These are phyloP conservation scores for Amphibolis antarctica DNA, from an alignment of 106 monocot species.

Conservation along the genomic window DNA sequence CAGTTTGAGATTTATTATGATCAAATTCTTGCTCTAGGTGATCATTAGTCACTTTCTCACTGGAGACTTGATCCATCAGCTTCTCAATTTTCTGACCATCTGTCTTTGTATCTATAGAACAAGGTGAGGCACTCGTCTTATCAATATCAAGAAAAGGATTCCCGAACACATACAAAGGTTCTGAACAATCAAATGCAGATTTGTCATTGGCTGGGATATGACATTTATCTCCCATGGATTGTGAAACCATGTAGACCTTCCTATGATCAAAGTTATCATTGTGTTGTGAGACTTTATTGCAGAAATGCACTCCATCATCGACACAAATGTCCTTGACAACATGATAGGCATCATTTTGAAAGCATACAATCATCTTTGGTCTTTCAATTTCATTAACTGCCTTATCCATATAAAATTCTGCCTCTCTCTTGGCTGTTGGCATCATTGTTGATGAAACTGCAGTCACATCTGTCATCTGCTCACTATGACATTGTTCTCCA, in stretches of 20 bases:
- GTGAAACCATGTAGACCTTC: not conserved
- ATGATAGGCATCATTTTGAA: constrained; percentile 17
- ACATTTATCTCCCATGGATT: not conserved
- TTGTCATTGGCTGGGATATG: not conserved
- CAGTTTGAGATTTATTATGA: not conserved
- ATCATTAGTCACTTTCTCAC: not conserved
- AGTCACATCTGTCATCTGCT: constrained; percentile 1
- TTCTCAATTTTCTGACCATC: not conserved
- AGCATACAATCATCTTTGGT: constrained; percentile 26
- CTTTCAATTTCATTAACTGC: constrained; percentile 27
- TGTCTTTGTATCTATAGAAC: not conserved
- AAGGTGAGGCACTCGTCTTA: too few species aligned
- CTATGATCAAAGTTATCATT: not conserved
- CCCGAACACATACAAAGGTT: constrained; percentile 1
- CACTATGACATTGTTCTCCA: not conserved
- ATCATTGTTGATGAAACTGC: not conserved
- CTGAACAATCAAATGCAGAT: constrained; percentile 1
- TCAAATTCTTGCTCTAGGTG: constrained; percentile 10
- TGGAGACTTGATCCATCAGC: not conserved
- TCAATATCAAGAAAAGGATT: constrained; percentile 5
- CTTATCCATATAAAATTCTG: constrained; percentile 26
- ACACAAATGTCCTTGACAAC: constrained; percentile 58
- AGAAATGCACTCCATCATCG: constrained; percentile 31
- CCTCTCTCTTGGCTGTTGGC: constrained; percentile 1
- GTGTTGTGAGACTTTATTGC: constrained; percentile 10